These are phyloP conservation scores for Fusarium nanum DNA, from an alignment of 2,329 filamentous ascomycete species.

Conservation along the genomic window DNA sequence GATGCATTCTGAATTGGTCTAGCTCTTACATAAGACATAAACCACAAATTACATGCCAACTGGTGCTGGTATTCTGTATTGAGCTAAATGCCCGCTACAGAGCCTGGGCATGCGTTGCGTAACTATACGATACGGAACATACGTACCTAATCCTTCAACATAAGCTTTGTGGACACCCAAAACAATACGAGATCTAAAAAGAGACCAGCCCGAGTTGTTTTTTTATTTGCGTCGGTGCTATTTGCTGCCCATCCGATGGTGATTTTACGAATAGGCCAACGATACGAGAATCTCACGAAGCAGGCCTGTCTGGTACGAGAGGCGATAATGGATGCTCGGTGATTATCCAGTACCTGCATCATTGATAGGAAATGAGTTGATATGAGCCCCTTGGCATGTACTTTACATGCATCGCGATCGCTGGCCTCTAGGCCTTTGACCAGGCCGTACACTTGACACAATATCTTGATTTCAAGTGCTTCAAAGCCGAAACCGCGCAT, in stretches of 20 bases:
- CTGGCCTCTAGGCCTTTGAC: not conserved
- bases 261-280: constrained; percentile 10
- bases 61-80: constrained; percentile 9
- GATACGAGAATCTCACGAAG: constrained; percentile 12
- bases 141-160: constrained; percentile 11
- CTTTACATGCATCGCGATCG: not conserved
- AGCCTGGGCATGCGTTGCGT: constrained; percentile 14
- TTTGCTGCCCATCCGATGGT: constrained; percentile 5
- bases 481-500: constrained; percentile 2
- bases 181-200: constrained; percentile 41
- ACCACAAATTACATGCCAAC: constrained; percentile 28
- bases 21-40: constrained; percentile 42
- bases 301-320: not conserved
- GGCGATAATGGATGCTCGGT: not conserved
- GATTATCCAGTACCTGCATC: not conserved
- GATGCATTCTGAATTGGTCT: constrained; percentile 19
- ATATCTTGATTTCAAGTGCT: constrained; percentile 1
- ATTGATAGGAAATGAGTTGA: not conserved
- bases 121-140: constrained; percentile 15
- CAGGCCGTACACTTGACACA: constrained; percentile 1
- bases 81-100: constrained; percentile 13
- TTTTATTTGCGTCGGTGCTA: constrained; percentile 1
- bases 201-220: not conserved
- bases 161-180: constrained; percentile 28
- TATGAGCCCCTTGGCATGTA: not conserved